Percentiles rank a stretch among this genome's conserved stretches.
These are phyloP conservation scores for Moricandia arvensis DNA, from an alignment of 345 rosid genomes.

Conservation along the genomic window DNA sequence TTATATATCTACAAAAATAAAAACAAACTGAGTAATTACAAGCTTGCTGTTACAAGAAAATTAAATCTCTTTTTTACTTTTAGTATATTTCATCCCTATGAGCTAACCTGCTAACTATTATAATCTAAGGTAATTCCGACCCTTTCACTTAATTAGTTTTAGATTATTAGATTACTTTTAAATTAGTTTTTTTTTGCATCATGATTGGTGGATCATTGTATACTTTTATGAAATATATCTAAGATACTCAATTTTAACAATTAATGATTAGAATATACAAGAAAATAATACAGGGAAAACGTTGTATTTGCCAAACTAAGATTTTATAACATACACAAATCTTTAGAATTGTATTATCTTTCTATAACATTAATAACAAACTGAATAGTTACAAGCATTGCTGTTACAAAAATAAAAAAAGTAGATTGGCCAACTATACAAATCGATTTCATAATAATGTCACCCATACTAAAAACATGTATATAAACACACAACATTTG, in stretches of 20 bases:
- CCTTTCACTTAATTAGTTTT: neutral
- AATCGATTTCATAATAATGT: slow-evolving; percentile 21
- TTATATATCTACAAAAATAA: slow-evolving; percentile 1
- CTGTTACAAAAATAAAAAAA: slow-evolving; percentile 31
- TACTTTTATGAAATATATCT: neutral
- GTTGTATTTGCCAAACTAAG: slow-evolving; percentile 1
- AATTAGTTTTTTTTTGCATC: neutral
- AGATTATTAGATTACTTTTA: neutral
- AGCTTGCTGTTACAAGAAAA: slow-evolving; percentile 17
- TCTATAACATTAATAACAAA: neutral
- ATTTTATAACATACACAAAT: slow-evolving; percentile 26
- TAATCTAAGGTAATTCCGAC: neutral
- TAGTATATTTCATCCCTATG: neutral
- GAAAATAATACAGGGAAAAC: neutral
- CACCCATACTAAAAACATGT: neutral
- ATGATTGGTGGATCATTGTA: neutral
- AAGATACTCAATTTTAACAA: neutral
- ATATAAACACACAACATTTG: slow-evolving; percentile 2
- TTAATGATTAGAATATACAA: neutral
- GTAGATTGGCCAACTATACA: slow-evolving; percentile 2
- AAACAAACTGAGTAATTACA: neutral
- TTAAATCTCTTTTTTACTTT: neutral
- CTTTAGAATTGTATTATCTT: slow-evolving; percentile 9
- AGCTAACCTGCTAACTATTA: neutral
- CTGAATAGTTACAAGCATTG: neutral